Evolutionary conservation across 768 basidiomycete species (phyloP).

Genomic region (Tulasnella sp.): DNA sequence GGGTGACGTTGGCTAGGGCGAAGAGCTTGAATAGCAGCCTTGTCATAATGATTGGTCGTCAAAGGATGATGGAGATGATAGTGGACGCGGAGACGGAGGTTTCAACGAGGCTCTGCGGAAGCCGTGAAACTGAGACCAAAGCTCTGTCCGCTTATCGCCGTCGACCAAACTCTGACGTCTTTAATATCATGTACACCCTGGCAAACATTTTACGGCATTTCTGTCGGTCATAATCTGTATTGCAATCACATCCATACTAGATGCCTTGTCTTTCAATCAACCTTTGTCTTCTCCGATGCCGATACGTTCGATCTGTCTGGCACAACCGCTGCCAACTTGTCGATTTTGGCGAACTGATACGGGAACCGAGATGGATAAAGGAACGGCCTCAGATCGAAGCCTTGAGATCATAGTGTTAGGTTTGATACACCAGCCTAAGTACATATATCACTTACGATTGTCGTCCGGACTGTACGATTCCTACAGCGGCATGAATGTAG

Average conservation of each 20-base stretch:
- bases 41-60: too few species aligned
- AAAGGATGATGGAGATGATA: too few species aligned
- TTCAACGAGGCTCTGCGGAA: too few species aligned
- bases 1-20: too few species aligned
- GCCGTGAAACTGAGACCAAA: too few species aligned
- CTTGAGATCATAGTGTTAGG: conserved; percentile 32
- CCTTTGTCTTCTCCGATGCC: background rate
- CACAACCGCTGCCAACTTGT: conserved; percentile 63
- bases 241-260: background rate
- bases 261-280: background rate
- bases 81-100: too few species aligned
- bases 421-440: too few species aligned
- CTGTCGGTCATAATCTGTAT: background rate
- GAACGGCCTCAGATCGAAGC: conserved; percentile 93
- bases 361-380: conserved; percentile 90
- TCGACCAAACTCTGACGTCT: too few species aligned
- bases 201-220: too few species aligned
- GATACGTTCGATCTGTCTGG: conserved; percentile 49
- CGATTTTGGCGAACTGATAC: conserved; percentile 95
- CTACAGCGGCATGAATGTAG: conserved; percentile 34
- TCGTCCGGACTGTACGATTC: conserved; percentile 96
- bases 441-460: conserved; percentile 52
- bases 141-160: too few species aligned
- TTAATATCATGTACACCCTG: too few species aligned
- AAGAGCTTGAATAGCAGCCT: too few species aligned